phyloP scores from a whole-genome alignment of 306 rosid genomes.

The Cicer bijugum region DNA sequence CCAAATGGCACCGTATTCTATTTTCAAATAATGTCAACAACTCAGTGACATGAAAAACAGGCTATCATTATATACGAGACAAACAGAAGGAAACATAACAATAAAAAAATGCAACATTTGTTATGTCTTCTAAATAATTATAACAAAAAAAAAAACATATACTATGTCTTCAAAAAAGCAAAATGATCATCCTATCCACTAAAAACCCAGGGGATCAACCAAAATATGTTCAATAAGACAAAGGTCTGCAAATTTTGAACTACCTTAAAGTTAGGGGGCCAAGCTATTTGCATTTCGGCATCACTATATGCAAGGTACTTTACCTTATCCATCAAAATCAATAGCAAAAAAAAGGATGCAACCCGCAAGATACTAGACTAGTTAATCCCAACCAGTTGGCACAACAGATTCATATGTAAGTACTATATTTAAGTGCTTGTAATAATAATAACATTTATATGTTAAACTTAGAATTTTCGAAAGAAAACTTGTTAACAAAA shows the following conservation, averaged over 20 bases:
- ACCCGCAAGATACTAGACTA: slow-evolving; percentile 36
- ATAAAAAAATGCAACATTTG: too few species aligned
- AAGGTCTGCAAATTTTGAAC: background rate
- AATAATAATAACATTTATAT: too few species aligned
- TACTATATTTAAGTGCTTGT: too few species aligned
- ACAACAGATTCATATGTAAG: slow-evolving; percentile 46
- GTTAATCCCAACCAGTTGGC: slow-evolving; percentile 75
- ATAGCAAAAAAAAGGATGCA: slow-evolving; percentile 32
- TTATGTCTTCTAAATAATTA: too few species aligned
- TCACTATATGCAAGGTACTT: slow-evolving; percentile 22
- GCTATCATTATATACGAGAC: too few species aligned
- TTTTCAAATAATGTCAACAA: too few species aligned
- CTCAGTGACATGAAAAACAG: too few species aligned
- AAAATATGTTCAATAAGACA: background rate
- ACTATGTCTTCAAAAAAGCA: slow-evolving; percentile 8
- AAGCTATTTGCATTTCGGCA: background rate
- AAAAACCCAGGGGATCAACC: background rate
- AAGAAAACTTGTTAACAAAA: too few species aligned
- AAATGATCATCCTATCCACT: slow-evolving; percentile 11
- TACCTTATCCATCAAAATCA: slow-evolving; percentile 6
- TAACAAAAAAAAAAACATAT: too few species aligned
- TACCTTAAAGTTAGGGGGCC: background rate
- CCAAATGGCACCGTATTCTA: too few species aligned
- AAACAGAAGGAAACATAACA: too few species aligned
- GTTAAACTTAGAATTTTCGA: too few species aligned